Percentiles rank a stretch among this genome's conserved stretches.
These are phyloP conservation scores for Ascochyta koolunga DNA, from an alignment of 2,329 filamentous ascomycete genomes.

Conservation along the genomic window DNA sequence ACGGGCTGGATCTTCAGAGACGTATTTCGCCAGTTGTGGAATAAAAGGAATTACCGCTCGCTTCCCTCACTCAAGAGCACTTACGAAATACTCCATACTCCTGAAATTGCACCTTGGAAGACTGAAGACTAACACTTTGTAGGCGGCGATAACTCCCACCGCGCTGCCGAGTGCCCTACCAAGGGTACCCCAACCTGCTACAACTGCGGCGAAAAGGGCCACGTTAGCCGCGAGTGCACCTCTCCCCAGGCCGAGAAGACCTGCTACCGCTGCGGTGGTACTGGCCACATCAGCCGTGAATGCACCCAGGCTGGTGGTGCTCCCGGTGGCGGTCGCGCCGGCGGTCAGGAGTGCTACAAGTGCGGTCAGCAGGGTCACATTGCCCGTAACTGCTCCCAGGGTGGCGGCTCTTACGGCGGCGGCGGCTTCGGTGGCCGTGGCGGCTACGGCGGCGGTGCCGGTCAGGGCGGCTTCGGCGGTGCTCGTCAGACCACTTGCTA, in stretches of 20 bases:
- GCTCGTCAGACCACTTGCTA: constrained; percentile 75
- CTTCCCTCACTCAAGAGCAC: background rate
- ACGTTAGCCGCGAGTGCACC: constrained; percentile 80
- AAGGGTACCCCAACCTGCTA: constrained; percentile 58
- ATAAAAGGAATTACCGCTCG: background rate
- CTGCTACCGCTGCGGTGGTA: constrained; percentile 76
- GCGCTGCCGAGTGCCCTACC: constrained; percentile 58
- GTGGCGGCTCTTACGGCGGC: constrained; percentile 47
- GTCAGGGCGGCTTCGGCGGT: constrained; percentile 57
- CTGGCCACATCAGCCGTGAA: constrained; percentile 91
- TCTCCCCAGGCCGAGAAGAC: constrained; percentile 84
- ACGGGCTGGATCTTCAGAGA: background rate
- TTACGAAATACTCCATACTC: background rate
- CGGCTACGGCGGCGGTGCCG: constrained; percentile 53
- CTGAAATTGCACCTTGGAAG: background rate
- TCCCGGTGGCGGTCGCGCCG: constrained; percentile 52
- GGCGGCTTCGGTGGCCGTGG: constrained; percentile 57
- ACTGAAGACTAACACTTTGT: background rate
- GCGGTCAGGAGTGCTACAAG: constrained; percentile 85
- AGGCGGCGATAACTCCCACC: constrained; percentile 58
- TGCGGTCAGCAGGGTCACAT: constrained; percentile 97
- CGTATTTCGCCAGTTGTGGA: background rate
- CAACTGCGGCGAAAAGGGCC: constrained; percentile 57
- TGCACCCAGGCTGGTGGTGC: constrained; percentile 64
- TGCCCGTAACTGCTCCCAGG: constrained; percentile 84